Evolutionary conservation across 805 yeast genomes (phyloP).

Genomic region (Saccharomycopsis amapae): DNA sequence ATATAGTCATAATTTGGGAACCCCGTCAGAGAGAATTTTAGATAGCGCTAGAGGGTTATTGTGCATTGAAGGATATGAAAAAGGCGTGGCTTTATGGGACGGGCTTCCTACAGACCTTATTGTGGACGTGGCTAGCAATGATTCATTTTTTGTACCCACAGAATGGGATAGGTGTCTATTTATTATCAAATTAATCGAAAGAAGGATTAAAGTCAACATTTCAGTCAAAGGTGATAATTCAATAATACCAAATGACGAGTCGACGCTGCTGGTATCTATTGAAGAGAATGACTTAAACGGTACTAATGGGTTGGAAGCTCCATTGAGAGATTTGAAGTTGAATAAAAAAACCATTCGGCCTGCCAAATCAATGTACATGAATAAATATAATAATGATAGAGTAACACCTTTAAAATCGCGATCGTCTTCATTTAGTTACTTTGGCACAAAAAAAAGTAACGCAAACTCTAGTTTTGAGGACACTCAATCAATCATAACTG

Average conservation of each 20-base stretch:
- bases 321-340: background rate
- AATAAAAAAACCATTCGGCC: background rate
- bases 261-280: background rate
- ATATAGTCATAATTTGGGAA: slow-evolving; percentile 37
- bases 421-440: no score
- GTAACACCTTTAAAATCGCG: no score
- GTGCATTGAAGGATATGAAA: slow-evolving; percentile 44
- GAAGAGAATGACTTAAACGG: background rate
- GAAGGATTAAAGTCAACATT: slow-evolving; percentile 24
- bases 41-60: slow-evolving; percentile 42
- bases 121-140: slow-evolving; percentile 39
- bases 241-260: background rate
- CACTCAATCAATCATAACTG: background rate
- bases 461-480: background rate
- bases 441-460: no score
- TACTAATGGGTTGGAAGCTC: background rate
- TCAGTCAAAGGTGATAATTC: background rate
- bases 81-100: slow-evolving; percentile 40
- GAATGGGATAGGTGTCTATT: slow-evolving; percentile 52
- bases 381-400: no score
- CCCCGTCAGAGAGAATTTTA: slow-evolving; percentile 37
- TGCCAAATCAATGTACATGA: slow-evolving; percentile 4
- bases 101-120: slow-evolving; percentile 38
- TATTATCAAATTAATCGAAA: slow-evolving; percentile 35
- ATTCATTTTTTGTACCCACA: slow-evolving; percentile 45